Evolutionary conservation across 768 basidiomycete genomes (phyloP).

Genomic region (Omphalotus guepiniiformis): DNA sequence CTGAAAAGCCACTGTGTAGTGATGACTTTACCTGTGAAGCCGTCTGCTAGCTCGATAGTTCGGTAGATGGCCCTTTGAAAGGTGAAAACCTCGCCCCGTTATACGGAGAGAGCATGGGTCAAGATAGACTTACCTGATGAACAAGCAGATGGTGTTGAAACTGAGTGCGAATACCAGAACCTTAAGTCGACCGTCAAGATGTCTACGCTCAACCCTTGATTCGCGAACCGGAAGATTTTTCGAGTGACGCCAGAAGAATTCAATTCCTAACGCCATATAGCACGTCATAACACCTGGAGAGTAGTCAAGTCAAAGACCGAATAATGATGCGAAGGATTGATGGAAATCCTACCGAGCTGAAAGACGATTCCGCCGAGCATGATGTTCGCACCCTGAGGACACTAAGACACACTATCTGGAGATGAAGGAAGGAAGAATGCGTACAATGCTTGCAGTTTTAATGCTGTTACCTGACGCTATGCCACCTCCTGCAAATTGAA

Average conservation of each 20-base stretch:
- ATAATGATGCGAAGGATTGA: too few species aligned
- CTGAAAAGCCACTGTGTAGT: constrained; percentile 4
- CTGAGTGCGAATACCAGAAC: neutral
- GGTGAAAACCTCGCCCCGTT: neutral
- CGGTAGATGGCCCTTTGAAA: constrained; percentile 1
- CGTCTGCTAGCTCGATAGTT: constrained; percentile 1
- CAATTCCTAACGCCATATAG: neutral
- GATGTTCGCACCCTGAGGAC: neutral
- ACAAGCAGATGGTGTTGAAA: neutral
- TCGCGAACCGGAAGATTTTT: neutral
- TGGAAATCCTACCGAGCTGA: neutral
- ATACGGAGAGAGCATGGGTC: neutral
- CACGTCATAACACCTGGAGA: neutral
- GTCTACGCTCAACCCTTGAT: neutral
- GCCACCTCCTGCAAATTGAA: neutral
- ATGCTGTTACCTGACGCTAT: neutral
- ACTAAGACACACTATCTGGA: neutral
- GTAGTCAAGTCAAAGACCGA: neutral
- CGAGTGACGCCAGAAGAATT: neutral
- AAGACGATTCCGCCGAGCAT: constrained; percentile 1
- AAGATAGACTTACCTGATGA: neutral
- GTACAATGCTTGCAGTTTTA: neutral
- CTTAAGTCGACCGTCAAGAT: neutral
- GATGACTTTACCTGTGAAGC: constrained; percentile 3
- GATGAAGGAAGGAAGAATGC: neutral